Conservation (phyloP, 495 filamentous ascomycete genomes). For the Pyronema domesticum region DNA sequence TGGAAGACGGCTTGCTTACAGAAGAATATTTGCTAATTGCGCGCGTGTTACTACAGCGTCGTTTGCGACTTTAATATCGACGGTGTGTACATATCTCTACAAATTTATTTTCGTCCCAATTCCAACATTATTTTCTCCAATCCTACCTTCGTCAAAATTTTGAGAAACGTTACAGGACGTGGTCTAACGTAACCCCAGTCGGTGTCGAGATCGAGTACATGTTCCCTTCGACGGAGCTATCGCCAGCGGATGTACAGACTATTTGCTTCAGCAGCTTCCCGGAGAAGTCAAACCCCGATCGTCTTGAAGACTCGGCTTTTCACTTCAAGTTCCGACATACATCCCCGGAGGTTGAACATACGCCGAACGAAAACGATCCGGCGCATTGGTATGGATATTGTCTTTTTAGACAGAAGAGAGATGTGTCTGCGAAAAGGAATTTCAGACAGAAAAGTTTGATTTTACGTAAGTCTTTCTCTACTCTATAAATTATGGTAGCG, state of each 20-base stretch:
- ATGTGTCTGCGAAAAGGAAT: conserved; percentile 20
- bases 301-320: conserved; percentile 19
- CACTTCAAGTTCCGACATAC: conserved; percentile 25
- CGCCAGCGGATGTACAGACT: conserved; percentile 19
- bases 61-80: conserved; percentile 26
- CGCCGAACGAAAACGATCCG: conserved; percentile 16
- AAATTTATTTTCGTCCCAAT: background rate
- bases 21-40: background rate
- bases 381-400: conserved; percentile 25
- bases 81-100: conserved; percentile 6
- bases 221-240: conserved; percentile 24
- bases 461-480: conserved; percentile 1
- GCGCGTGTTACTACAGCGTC: conserved; percentile 9
- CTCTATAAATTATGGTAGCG: background rate
- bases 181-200: background rate
- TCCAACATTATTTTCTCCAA: background rate
- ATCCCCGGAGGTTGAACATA: conserved; percentile 15
- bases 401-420: conserved; percentile 23
- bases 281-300: conserved; percentile 22
- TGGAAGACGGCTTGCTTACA: background rate
- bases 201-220: conserved; percentile 25
- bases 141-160: background rate
- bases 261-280: conserved; percentile 26
- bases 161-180: too few species aligned
- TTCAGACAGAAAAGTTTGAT: conserved; percentile 25